Conservation (phyloP, 805 yeast species). For the Saturnispora diversa region DNA sequence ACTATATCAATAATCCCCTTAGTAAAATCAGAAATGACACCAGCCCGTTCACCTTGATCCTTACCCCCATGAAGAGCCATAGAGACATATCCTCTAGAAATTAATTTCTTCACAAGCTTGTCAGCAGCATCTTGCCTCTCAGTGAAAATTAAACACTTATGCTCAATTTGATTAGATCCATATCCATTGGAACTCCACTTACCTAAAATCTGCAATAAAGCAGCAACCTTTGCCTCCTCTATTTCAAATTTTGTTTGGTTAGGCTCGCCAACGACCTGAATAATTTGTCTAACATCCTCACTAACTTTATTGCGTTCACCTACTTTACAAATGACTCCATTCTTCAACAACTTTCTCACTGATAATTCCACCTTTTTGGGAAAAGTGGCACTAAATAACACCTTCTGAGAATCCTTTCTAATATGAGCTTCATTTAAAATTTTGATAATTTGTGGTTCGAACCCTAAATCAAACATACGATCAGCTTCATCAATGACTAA, state of each 20-base stretch:
- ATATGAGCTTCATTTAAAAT: constrained; percentile 51
- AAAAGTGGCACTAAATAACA: constrained; percentile 89
- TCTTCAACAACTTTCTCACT: constrained; percentile 54
- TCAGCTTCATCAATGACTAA: constrained; percentile 95
- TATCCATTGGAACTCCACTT: constrained; percentile 11
- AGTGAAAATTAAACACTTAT: constrained; percentile 69
- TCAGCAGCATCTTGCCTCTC: constrained; percentile 90
- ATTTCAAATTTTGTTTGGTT: constrained; percentile 39
- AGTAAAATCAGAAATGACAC: constrained; percentile 63
- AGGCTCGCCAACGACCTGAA: constrained; percentile 41
- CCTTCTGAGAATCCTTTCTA: constrained; percentile 83
- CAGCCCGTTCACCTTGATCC: constrained; percentile 73
- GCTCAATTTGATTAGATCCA: constrained; percentile 21
- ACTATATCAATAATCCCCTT: constrained; percentile 53
- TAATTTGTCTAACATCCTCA: constrained; percentile 65
- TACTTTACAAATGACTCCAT: constrained; percentile 69
- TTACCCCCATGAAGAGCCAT: constrained; percentile 87
- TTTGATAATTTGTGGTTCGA: constrained; percentile 89
- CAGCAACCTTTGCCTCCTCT: constrained; percentile 48
- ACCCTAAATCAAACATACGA: constrained; percentile 93
- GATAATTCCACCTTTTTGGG: constrained; percentile 70
- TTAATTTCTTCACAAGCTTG: constrained; percentile 45
- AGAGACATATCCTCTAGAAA: constrained; percentile 47
- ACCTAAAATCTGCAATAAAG: constrained; percentile 49
- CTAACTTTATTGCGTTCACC: constrained; percentile 80